Evolutionary conservation across 2,329 filamentous ascomycete species (phyloP).

Genomic region (Cladosporium sp.): DNA sequence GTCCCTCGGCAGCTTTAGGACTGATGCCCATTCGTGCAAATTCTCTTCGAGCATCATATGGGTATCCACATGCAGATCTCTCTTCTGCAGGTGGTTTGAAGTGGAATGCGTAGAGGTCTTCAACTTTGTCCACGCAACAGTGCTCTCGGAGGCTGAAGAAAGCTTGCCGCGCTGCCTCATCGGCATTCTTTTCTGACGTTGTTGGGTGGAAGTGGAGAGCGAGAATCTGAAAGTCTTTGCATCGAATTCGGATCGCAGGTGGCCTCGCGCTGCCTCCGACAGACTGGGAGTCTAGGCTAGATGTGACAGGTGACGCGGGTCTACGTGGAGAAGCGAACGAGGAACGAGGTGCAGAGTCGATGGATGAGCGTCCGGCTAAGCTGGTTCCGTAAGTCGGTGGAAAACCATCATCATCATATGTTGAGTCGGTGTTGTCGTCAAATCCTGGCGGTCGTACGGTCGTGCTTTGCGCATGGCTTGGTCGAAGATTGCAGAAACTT

Average conservation of each 20-base stretch:
- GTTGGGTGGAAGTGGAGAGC: conserved; percentile 80
- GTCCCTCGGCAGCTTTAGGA: conserved; percentile 63
- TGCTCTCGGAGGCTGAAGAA: conserved; percentile 80
- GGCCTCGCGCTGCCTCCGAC: conserved; percentile 46
- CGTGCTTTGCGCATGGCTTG: conserved; percentile 34
- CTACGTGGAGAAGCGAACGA: conserved; percentile 24
- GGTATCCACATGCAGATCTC: conserved; percentile 68
- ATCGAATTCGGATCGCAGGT: conserved; percentile 80
- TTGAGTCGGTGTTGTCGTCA: not conserved
- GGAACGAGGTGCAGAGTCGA: conserved; percentile 24
- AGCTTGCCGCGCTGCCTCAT: conserved; percentile 63
- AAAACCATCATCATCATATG: conserved; percentile 20
- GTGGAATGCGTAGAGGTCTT: conserved; percentile 86
- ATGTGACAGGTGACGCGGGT: conserved; percentile 43
- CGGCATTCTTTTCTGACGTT: conserved; percentile 34
- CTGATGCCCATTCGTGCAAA: conserved; percentile 85
- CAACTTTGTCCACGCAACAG: conserved; percentile 75
- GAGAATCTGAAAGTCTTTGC: conserved; percentile 90
- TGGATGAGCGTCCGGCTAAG: conserved; percentile 22
- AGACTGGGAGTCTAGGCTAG: conserved; percentile 38
- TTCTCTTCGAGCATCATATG: conserved; percentile 83
- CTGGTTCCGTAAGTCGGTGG: conserved; percentile 29
- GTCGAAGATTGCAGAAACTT: conserved; percentile 70
- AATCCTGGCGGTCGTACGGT: conserved; percentile 1
- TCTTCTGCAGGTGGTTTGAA: conserved; percentile 66